Conservation (phyloP, 2,329 filamentous ascomycete species). For the Aspergillus phoenicis region DNA sequence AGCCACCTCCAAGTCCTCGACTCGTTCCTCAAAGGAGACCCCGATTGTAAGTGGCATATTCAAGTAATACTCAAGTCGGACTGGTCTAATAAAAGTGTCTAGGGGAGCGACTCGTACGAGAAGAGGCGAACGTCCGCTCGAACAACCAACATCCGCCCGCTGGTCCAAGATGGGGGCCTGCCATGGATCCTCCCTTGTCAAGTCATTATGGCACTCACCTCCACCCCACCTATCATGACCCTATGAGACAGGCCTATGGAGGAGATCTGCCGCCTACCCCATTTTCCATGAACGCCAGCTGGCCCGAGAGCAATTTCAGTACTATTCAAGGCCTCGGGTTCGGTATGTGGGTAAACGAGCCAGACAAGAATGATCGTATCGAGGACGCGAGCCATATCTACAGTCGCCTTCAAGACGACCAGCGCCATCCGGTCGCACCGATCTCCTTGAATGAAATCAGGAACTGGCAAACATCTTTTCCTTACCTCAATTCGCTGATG, state of each 20-base stretch:
- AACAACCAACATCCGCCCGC: conserved; percentile 35
- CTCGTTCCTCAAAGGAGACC: conserved; percentile 56
- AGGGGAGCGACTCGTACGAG: conserved; percentile 46
- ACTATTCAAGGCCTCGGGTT: conserved; percentile 44
- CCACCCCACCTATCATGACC: conserved; percentile 35
- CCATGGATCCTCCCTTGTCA: conserved; percentile 36
- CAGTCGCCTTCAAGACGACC: conserved; percentile 45
- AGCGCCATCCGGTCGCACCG: conserved; percentile 36
- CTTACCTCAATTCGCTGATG: conserved; percentile 40
- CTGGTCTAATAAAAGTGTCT: conserved; percentile 5
- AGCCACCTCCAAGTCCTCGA: conserved; percentile 67
- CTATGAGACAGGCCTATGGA: conserved; percentile 36
- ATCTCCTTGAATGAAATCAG: conserved; percentile 43
- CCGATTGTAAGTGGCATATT: conserved; percentile 48
- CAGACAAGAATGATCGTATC: conserved; percentile 37
- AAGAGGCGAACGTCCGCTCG: conserved; percentile 38
- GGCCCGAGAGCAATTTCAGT: conserved; percentile 33
- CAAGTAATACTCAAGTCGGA: conserved; percentile 1
- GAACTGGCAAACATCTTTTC: conserved; percentile 47
- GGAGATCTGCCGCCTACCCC: conserved; percentile 39
- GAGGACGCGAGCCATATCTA: conserved; percentile 49
- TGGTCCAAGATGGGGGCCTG: conserved; percentile 36
- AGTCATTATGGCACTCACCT: conserved; percentile 33
- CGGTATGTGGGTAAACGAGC: conserved; percentile 50
- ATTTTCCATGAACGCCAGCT: conserved; percentile 37